Evolutionary conservation across 805 yeast genomes (phyloP).

Genomic region (Cyberlindnera xylosilytica): DNA sequence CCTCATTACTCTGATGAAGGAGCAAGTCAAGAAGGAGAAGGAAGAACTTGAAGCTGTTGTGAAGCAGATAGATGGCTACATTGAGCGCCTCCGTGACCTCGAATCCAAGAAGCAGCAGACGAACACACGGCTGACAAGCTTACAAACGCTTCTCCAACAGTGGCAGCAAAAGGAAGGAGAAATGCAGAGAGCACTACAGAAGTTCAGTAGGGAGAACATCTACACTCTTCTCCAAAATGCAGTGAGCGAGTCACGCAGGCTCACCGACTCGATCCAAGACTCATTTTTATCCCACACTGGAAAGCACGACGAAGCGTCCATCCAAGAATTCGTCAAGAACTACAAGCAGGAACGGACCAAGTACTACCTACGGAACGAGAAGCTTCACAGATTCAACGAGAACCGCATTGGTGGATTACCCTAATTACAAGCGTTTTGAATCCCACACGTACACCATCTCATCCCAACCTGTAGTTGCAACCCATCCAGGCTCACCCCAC

Average conservation of each 20-base stretch:
- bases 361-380: slow-evolving; percentile 45
- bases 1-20: slow-evolving; percentile 22
- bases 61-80: slow-evolving; percentile 24
- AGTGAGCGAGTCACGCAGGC: slow-evolving; percentile 31
- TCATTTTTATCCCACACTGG: slow-evolving; percentile 29
- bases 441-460: slow-evolving; percentile 92
- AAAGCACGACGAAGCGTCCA: slow-evolving; percentile 30
- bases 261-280: slow-evolving; percentile 32
- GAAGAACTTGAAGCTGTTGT: slow-evolving; percentile 27
- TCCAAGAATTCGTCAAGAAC: slow-evolving; percentile 35
- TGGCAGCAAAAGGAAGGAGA: slow-evolving; percentile 36
- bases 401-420: slow-evolving; percentile 23
- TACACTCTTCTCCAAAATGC: slow-evolving; percentile 28
- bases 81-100: slow-evolving; percentile 26
- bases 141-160: slow-evolving; percentile 18
- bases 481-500: slow-evolving; percentile 97
- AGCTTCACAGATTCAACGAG: slow-evolving; percentile 43
- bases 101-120: slow-evolving; percentile 28
- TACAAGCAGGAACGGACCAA: slow-evolving; percentile 39
- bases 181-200: slow-evolving; percentile 33
- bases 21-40: slow-evolving; percentile 24
- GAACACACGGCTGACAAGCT: slow-evolving; percentile 9
- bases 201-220: slow-evolving; percentile 36
- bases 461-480: slow-evolving; percentile 95
- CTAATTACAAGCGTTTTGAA: slow-evolving; percentile 41